Evolutionary conservation across 2,329 filamentous ascomycete species (phyloP).

Genomic region (Triangularia verruculosa): DNA sequence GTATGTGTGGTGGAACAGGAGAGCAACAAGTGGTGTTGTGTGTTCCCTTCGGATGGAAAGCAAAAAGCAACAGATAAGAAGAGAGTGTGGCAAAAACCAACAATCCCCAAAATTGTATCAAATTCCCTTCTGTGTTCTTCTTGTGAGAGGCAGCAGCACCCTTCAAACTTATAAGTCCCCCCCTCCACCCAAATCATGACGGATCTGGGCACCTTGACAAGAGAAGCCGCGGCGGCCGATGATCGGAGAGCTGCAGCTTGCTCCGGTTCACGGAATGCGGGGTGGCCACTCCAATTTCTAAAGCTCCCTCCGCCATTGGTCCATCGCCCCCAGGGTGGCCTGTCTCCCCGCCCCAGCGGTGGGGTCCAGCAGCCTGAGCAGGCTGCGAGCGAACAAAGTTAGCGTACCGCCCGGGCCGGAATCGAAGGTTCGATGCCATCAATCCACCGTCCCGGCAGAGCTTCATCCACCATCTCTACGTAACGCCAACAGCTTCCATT

Average conservation of each 20-base stretch:
- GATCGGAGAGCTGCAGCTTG: conserved; percentile 30
- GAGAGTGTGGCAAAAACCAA: neutral
- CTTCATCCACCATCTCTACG: conserved; percentile 9
- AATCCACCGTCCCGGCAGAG: neutral
- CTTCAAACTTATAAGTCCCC: neutral
- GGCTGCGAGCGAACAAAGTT: neutral
- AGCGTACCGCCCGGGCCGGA: neutral
- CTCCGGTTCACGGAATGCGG: conserved; percentile 39
- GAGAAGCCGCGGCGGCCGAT: conserved; percentile 28
- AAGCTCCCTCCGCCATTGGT: conserved; percentile 32
- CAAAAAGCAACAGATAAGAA: neutral
- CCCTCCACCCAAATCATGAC: neutral
- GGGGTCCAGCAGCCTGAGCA: neutral
- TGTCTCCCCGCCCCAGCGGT: conserved; percentile 10
- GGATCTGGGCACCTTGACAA: neutral
- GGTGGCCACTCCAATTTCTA: conserved; percentile 35
- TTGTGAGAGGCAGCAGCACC: neutral
- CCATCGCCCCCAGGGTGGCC: neutral
- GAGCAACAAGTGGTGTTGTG: no score
- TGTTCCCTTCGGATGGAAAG: neutral
- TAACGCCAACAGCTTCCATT: conserved; percentile 18
- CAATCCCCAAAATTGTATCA: neutral
- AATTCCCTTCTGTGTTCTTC: neutral
- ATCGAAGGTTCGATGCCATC: conserved; percentile 1
- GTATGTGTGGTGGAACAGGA: neutral